Conservation (phyloP, 768 basidiomycete genomes). For the Mycena capillaripes region DNA sequence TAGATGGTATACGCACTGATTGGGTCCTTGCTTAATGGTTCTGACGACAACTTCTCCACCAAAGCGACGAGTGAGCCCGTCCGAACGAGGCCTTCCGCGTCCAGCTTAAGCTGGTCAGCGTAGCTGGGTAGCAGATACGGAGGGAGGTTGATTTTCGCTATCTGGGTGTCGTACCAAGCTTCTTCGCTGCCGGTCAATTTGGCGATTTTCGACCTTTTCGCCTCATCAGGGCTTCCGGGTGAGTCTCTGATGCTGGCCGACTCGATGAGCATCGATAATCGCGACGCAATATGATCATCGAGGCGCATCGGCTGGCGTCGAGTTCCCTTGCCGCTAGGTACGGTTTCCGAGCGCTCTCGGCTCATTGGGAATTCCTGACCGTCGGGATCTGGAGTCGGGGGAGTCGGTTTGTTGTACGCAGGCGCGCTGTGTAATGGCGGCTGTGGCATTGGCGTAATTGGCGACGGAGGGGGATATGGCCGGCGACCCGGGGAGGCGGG, state of each 20-base stretch:
- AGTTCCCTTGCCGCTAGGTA: constrained; percentile 44
- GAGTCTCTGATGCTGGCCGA: constrained; percentile 49
- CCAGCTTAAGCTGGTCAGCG: constrained; percentile 73
- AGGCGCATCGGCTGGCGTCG: constrained; percentile 55
- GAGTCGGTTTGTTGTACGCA: constrained; percentile 51
- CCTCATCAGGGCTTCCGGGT: constrained; percentile 41
- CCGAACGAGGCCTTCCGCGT: constrained; percentile 74
- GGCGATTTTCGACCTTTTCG: constrained; percentile 50
- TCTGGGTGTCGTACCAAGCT: constrained; percentile 54
- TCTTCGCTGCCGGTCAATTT: constrained; percentile 58
- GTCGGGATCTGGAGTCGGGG: constrained; percentile 46
- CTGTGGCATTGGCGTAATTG: constrained; percentile 55
- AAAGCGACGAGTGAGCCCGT: constrained; percentile 81
- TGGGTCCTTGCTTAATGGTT: constrained; percentile 56
- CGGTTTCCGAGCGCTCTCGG: constrained; percentile 45
- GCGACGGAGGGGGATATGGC: constrained; percentile 53
- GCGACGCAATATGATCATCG: constrained; percentile 52
- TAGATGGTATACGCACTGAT: constrained; percentile 61
- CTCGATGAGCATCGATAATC: constrained; percentile 55
- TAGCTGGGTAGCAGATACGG: constrained; percentile 75
- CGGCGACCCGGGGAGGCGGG: constrained; percentile 35
- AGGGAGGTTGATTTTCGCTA: constrained; percentile 55
- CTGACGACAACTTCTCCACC: constrained; percentile 75
- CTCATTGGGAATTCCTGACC: constrained; percentile 31
- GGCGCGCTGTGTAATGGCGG: constrained; percentile 45